Evolutionary conservation across 179 eudicot species (phyloP).

Genomic region (Gypsophila paniculata): DNA sequence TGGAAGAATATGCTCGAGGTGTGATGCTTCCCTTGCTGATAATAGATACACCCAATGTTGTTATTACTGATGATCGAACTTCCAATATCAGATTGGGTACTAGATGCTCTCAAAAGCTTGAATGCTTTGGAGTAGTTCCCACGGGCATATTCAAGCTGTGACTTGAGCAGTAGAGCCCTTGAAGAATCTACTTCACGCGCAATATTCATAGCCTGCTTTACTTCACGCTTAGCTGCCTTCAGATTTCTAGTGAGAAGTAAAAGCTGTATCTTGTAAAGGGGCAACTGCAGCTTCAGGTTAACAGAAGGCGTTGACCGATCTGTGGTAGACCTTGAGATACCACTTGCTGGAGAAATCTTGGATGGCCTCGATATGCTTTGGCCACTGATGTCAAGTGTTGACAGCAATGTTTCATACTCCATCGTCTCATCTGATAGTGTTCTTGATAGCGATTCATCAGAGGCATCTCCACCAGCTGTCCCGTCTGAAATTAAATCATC

Average conservation of each 20-base stretch:
- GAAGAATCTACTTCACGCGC: constrained; percentile 80
- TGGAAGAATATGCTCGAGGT: constrained; percentile 65
- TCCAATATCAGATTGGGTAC: constrained; percentile 54
- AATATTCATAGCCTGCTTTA: constrained; percentile 72
- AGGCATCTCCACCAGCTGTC: constrained; percentile 32
- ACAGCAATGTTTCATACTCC: constrained; percentile 67
- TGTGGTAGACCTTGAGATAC: constrained; percentile 40
- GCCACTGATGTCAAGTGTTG: constrained; percentile 64
- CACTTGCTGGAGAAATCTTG: constrained; percentile 45
- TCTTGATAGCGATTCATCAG: constrained; percentile 63
- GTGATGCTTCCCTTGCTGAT: constrained; percentile 66
- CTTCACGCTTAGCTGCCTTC: constrained; percentile 94
- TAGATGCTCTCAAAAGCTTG: constrained; percentile 81
- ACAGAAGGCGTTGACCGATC: constrained; percentile 51
- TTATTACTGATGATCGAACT: constrained; percentile 65
- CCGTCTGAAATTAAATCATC: constrained; percentile 61
- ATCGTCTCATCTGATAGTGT: constrained; percentile 84
- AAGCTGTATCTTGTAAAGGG: constrained; percentile 68
- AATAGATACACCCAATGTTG: constrained; percentile 85
- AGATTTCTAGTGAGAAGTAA: constrained; percentile 70
- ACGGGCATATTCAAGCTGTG: constrained; percentile 91
- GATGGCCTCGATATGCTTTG: constrained; percentile 52
- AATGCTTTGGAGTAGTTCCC: constrained; percentile 77
- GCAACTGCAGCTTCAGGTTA: constrained; percentile 76
- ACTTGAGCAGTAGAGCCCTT: constrained; percentile 74